Conservation (phyloP, 208 protist genomes). For the Leishmania lainsoni region DNA sequence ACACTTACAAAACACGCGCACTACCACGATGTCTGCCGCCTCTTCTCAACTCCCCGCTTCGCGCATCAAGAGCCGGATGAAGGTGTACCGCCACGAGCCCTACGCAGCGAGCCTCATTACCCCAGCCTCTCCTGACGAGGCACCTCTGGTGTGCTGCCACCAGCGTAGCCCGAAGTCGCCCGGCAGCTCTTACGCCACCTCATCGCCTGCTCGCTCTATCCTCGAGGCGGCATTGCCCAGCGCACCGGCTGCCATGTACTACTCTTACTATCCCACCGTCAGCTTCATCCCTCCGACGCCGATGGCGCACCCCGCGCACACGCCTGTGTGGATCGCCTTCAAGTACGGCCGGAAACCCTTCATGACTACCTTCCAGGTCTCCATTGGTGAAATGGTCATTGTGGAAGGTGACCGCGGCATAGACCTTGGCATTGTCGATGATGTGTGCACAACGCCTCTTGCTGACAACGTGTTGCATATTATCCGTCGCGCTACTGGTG, state of each 20-base stretch:
- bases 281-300: not conserved
- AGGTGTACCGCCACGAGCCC: constrained; percentile 66
- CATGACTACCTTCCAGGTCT: constrained; percentile 33
- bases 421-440: constrained; percentile 65
- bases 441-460: constrained; percentile 17
- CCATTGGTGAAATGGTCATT: constrained; percentile 49
- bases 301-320: constrained; percentile 24
- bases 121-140: constrained; percentile 23
- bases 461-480: not conserved
- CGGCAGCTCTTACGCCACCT: constrained; percentile 5
- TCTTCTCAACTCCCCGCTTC: constrained; percentile 19
- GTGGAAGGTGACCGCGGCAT: constrained; percentile 80
- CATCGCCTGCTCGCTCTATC: constrained; percentile 19
- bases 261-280: constrained; percentile 3
- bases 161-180: constrained; percentile 13
- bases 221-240: constrained; percentile 14
- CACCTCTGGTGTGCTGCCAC: constrained; percentile 22
- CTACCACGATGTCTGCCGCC: constrained; percentile 15
- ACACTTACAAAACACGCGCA: not conserved
- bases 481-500: constrained; percentile 42
- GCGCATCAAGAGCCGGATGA: constrained; percentile 5
- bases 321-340: constrained; percentile 52
- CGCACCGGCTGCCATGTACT: not conserved
- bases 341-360: constrained; percentile 78
- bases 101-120: constrained; percentile 53